Percentiles rank a stretch among this genome's conserved stretches.
Conservation (phyloP, 441 rosid species). For the Capsella rubella region DNA sequence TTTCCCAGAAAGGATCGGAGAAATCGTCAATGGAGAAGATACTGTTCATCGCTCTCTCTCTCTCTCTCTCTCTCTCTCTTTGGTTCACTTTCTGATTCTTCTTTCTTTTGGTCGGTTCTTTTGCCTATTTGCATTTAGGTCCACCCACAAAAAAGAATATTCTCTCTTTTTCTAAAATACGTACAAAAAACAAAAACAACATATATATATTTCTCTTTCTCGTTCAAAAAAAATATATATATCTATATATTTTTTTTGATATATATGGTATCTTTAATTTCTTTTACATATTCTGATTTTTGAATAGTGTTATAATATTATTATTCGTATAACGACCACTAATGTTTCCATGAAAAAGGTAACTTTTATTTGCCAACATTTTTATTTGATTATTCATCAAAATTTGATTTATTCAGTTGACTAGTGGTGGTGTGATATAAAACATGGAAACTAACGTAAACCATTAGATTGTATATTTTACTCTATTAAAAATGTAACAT, state of each 20-base stretch:
- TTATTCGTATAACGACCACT: neutral
- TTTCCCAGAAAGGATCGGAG: slow-evolving; percentile 70
- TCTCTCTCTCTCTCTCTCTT: slow-evolving; percentile 22
- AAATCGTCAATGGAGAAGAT: slow-evolving; percentile 77
- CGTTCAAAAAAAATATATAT: no score
- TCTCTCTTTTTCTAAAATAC: neutral
- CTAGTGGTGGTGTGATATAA: no score
- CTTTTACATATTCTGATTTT: neutral
- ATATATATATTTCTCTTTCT: neutral
- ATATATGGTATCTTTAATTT: no score
- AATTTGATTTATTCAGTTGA: no score
- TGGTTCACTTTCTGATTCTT: slow-evolving; percentile 30
- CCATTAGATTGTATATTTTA: no score
- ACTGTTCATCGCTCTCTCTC: slow-evolving; percentile 49
- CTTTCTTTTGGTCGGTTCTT: slow-evolving; percentile 38
- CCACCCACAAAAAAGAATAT: slow-evolving; percentile 36
- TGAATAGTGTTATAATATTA: neutral
- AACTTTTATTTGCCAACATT: neutral
- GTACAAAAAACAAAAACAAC: no score
- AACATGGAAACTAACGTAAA: no score
- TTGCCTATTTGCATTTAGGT: slow-evolving; percentile 37
- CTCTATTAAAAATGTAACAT: no score
- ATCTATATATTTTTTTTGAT: no score
- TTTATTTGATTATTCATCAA: no score
- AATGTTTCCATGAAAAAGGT: neutral